Percentiles rank a stretch among this genome's conserved stretches.
Conservation (phyloP, 2,329 filamentous ascomycete species). For the Exophiala oligosperma region DNA sequence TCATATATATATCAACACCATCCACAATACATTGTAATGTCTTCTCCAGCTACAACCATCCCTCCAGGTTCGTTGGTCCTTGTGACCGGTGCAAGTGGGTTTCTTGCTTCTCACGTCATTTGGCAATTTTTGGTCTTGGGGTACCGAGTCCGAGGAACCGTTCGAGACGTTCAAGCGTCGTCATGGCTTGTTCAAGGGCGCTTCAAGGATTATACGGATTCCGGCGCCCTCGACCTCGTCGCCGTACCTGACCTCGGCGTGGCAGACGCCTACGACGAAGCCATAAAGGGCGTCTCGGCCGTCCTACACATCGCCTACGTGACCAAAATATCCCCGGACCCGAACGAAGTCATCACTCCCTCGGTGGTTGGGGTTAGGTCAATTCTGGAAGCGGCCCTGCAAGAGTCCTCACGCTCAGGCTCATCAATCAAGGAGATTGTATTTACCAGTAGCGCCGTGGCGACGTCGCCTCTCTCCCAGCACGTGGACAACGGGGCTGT, state of each 20-base stretch:
- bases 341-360: conserved; percentile 39
- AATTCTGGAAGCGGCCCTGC: neutral
- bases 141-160: conserved; percentile 48
- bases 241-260: conserved; percentile 36
- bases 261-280: conserved; percentile 28
- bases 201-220: conserved; percentile 34
- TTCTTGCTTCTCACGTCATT: conserved; percentile 44
- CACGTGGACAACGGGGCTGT: conserved; percentile 6
- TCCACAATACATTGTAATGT: too few relatives aligned
- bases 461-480: too few relatives aligned
- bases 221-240: conserved; percentile 36
- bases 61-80: conserved; percentile 34
- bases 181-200: conserved; percentile 33
- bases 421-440: conserved; percentile 36
- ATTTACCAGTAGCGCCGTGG: conserved; percentile 30
- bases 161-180: conserved; percentile 36
- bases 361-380: conserved; percentile 31
- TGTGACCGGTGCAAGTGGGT: conserved; percentile 49
- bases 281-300: conserved; percentile 32
- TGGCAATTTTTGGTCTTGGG: conserved; percentile 44
- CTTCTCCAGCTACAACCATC: too few relatives aligned
- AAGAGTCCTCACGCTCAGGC: neutral
- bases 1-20: too few relatives aligned
- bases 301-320: conserved; percentile 43
- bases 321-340: conserved; percentile 37